Base-by-base conservation (phyloP, 768 basidiomycete genomes). In the Boletus reticulatus region DNA sequence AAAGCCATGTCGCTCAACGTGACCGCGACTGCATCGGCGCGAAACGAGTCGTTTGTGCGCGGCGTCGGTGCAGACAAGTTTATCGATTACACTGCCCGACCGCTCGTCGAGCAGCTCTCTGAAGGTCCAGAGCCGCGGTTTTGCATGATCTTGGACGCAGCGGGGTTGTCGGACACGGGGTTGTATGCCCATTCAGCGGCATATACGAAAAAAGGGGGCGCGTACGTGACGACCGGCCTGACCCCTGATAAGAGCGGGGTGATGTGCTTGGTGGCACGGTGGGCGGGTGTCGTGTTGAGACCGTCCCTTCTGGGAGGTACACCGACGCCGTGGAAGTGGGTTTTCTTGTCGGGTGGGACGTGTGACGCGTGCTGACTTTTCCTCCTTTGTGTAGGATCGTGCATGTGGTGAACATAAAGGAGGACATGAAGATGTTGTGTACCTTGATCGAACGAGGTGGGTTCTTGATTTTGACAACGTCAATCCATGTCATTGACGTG, bases 41-140 rank as follows among this genome's bases (percentile, higher is more conserved):
- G 76, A 66, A 89, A 88, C 56, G 79, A 81, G 43, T 75, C 76
- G 5, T 80, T 83, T 49, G 82, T 89, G 37, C 79, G 77, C 11
- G 60, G 62, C 2, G 61, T 85, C 32, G 89, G 90, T 22, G 89
- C 84, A 3, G 89, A 90, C 50, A 78, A 79, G 76, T 82, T 89
- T 61, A 75, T 87, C 19, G 85, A 88, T 65, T 88, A 89, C 56
- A 84, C 80, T 1, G 74, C 76, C 36, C 67, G 63, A 10, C 80
- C 83, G 4, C 62, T 89, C 4, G 73, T 75, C 43, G 65, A 78
- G 62, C 73, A 78, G 54, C 73, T 89, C 4, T 50, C 59, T 6
- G 58, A 74, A 4, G 71, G 79, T 48, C 76, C 81, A 2, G 63
- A 75, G 0, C 74, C 78, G 0, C 81, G 78, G 56, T 89, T 80